phyloP scores from a whole-genome alignment of 2,329 filamentous ascomycete species.

The Penicillium fuscoglaucum region DNA sequence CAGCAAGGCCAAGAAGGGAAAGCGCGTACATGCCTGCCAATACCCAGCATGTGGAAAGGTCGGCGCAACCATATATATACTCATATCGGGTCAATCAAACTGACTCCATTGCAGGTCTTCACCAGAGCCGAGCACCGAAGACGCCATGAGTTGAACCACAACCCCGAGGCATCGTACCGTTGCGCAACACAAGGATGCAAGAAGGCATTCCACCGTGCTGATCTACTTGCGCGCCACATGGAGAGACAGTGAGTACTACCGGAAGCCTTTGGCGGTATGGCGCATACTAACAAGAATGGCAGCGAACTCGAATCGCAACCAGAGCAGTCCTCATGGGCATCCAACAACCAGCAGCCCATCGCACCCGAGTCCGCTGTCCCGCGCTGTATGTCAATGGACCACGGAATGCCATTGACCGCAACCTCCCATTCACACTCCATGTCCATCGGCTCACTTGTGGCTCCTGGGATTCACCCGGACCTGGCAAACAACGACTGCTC shows the following conservation, averaged over 20 bases:
- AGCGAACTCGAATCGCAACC: conserved; percentile 42
- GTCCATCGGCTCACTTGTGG: conserved; percentile 40
- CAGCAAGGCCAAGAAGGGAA: conserved; percentile 55
- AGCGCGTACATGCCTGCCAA: conserved; percentile 52
- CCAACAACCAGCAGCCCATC: conserved; percentile 26
- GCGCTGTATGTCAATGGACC: conserved; percentile 25
- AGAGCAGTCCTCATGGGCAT: conserved; percentile 31
- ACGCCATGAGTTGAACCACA: conserved; percentile 54
- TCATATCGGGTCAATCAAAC: conserved; percentile 8
- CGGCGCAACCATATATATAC: conserved; percentile 20
- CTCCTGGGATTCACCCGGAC: conserved; percentile 36
- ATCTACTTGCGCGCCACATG: conserved; percentile 51
- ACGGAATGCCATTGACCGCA: conserved; percentile 26
- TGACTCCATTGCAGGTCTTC: conserved; percentile 43
- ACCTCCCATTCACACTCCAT: conserved; percentile 36
- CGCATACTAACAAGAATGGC: conserved; percentile 15
- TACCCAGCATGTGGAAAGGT: conserved; percentile 52
- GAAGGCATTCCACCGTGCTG: conserved; percentile 51
- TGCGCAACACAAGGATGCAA: conserved; percentile 48
- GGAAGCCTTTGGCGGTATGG: neutral
- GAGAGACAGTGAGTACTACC: conserved; percentile 49
- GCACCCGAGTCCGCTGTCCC: conserved; percentile 25
- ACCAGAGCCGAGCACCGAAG: conserved; percentile 51
- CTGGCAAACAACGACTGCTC: conserved; percentile 34
- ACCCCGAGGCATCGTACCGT: conserved; percentile 47